These are phyloP conservation scores for Gymnopilus junonius DNA, from an alignment of 768 basidiomycete genomes.

Conservation along the genomic window DNA sequence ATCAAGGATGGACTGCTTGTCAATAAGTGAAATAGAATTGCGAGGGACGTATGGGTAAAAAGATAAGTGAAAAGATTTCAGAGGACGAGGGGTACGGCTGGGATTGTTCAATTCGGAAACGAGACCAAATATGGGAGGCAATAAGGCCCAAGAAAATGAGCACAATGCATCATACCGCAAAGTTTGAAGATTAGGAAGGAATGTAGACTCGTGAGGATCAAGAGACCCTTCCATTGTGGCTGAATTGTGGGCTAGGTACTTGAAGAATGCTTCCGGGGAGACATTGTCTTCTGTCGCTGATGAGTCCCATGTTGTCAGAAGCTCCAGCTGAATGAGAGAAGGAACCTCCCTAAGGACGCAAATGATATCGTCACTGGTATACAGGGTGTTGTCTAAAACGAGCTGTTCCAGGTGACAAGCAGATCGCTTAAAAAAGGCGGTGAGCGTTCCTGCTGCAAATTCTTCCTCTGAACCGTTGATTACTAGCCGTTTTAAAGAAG, in stretches of 20 bases:
- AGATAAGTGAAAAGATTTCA: neutral
- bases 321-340: neutral
- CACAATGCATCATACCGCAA: neutral
- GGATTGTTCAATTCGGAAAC: neutral
- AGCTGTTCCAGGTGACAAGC: neutral
- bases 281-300: neutral
- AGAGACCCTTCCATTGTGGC: too few relatives aligned
- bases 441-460: neutral
- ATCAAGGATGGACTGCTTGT: neutral
- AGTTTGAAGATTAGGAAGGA: neutral
- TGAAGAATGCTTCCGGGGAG: neutral
- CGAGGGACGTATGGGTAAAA: neutral
- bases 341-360: neutral
- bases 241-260: neutral
- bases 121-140: neutral
- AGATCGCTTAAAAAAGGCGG: neutral
- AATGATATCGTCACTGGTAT: neutral
- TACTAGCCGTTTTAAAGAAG: neutral
- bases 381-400: neutral
- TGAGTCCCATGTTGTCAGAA: neutral
- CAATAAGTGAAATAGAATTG: neutral
- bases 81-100: neutral
- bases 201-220: neutral
- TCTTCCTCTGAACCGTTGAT: neutral
- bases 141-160: neutral